Evolutionary conservation across 345 rosid species (phyloP), one percentile per base, ranked within the genome.

Genomic region (Balakata baccata): DNA sequence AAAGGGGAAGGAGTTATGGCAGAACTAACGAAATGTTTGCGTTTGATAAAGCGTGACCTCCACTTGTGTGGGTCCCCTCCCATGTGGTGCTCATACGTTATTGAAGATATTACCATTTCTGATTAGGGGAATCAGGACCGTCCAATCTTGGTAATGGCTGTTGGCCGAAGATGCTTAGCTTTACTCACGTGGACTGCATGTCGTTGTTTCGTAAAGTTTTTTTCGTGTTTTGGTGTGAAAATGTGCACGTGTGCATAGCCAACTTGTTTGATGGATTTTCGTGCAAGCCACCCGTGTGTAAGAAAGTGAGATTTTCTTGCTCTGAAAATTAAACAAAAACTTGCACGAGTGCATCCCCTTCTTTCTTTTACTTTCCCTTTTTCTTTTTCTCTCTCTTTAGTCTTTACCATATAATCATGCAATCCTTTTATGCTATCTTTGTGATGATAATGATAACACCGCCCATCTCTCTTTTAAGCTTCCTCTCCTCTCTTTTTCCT

Each of bases 221-320:
- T n/a, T n/a, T n/a, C n/a, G n/a, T n/a, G n/a, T n/a, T n/a, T n/a
- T n/a, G n/a, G n/a, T n/a, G n/a, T n/a, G n/a, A 77, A 45, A 51
- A 13, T n/a, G 70, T 45, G 86, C 90, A 88, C 90, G 90, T 90
- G 90, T 78, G 89, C 85, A 74, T 74, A 73, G 76, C 81, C 81
- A 81, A 67, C 77, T 66, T 75, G 71, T 58, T 38, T 0, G 61
- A 38, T 74, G 64, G 81, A 74, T 73, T 85, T 82, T 84, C 65
- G 85, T 73, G 84, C 80, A 68, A 46, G 74, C 71, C 88, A 78
- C 83, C 34, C 34, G 89, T 84, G 86, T 85, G 86, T 66, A 61
- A 72, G 86, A 83, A 45, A 63, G 78, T 41, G 87, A 84, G 73
- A 14, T 18, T 23, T 11, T 6, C 6, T 38, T 7, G 18, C 34